A percentile compares a stretch with the other conserved stretches of the same genome.
Evolutionary conservation across 305 asterid species (phyloP).

Genomic region (Fraxinus greggii): DNA sequence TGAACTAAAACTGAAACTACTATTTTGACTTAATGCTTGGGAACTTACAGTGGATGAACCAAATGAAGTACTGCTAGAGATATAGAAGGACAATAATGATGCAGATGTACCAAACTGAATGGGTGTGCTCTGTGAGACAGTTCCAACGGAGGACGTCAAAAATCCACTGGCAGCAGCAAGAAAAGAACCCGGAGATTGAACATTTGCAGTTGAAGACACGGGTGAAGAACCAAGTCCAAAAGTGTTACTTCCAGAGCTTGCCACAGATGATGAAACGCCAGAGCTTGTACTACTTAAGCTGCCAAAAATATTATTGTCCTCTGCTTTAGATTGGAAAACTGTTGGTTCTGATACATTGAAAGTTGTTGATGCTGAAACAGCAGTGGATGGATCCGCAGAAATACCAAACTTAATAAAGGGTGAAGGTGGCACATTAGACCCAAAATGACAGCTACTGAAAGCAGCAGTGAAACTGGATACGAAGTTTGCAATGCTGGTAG

Average conservation of each 20-base stretch:
- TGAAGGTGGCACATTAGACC: constrained; percentile 29
- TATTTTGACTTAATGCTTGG: constrained; percentile 18
- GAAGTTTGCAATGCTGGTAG: constrained; percentile 32
- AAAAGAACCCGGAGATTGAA: constrained; percentile 27
- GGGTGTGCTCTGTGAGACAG: constrained; percentile 30
- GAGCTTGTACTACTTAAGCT: constrained; percentile 25
- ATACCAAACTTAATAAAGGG: constrained; percentile 38
- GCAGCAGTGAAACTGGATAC: constrained; percentile 26
- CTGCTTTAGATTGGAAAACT: constrained; percentile 22
- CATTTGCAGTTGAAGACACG: constrained; percentile 24
- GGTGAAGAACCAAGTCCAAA: constrained; percentile 32
- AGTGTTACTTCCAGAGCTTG: constrained; percentile 34
- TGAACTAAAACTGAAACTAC: constrained; percentile 35
- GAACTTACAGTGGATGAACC: constrained; percentile 31
- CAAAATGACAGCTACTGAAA: constrained; percentile 34
- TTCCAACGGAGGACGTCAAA: constrained; percentile 16
- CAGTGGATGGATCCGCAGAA: constrained; percentile 29
- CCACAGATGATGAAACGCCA: constrained; percentile 26
- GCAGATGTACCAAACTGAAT: constrained; percentile 21
- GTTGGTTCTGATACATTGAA: constrained; percentile 21
- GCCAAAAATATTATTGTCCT: constrained; percentile 29
- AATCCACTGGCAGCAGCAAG: constrained; percentile 32
- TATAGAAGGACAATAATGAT: constrained; percentile 20
- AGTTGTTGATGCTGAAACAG: constrained; percentile 38
- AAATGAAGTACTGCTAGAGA: constrained; percentile 28